phyloP scores from a whole-genome alignment of 2,329 filamentous ascomycete genomes.

The Emergomyces orientalis region DNA sequence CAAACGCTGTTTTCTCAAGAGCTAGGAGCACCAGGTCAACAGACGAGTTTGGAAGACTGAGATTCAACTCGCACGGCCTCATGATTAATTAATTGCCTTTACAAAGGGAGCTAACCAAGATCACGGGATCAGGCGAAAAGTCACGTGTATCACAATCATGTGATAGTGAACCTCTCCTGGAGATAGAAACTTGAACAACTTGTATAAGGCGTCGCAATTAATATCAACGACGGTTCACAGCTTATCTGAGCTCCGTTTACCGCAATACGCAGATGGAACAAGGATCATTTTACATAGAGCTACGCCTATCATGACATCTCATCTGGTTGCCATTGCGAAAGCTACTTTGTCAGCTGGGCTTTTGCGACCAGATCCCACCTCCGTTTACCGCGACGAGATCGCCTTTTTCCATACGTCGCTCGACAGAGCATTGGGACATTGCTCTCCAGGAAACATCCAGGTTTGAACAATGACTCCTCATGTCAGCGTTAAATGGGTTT shows the following conservation, averaged over 20 bases:
- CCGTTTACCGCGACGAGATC: conserved; percentile 60
- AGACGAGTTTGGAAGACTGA: background rate
- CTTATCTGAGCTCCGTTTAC: background rate
- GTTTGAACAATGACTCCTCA: conserved; percentile 50
- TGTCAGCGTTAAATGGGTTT: conserved; percentile 21
- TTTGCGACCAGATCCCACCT: conserved; percentile 62
- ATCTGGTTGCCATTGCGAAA: conserved; percentile 67
- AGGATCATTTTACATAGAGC: background rate
- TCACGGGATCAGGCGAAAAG: no score
- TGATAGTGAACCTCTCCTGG: background rate
- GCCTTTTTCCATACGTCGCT: conserved; percentile 59
- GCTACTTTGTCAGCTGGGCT: conserved; percentile 66
- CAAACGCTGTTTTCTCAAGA: background rate
- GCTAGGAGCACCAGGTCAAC: background rate
- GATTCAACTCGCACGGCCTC: background rate
- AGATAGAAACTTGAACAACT: no score
- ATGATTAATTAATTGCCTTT: background rate
- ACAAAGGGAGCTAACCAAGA: no score
- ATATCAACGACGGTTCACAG: background rate
- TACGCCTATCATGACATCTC: conserved; percentile 49
- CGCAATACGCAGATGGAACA: background rate
- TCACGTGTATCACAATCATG: background rate
- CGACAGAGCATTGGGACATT: conserved; percentile 56
- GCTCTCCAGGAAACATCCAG: conserved; percentile 76
- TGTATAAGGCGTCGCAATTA: background rate